Conservation (phyloP, 2,329 filamentous ascomycete genomes). For the Tolypocladium sp. region DNA sequence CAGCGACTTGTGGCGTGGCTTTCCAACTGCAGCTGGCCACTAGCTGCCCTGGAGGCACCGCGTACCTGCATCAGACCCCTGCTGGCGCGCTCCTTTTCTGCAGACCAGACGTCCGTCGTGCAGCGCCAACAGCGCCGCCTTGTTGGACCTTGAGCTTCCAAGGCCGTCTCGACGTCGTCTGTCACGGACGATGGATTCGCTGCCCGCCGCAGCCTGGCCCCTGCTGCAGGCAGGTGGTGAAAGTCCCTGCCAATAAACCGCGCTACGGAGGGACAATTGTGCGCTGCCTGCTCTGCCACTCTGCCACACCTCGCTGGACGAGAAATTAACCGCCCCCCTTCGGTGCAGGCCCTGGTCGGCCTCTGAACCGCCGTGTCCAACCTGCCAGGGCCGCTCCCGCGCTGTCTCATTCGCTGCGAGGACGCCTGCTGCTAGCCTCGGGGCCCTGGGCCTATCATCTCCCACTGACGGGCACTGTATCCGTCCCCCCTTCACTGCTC, state of each 20-base stretch:
- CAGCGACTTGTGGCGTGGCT: not conserved
- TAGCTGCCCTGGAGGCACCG: not conserved
- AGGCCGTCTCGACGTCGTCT: not conserved
- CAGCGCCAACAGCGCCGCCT: not conserved
- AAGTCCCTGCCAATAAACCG: not conserved
- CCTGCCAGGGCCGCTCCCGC: slow-evolving; percentile 2
- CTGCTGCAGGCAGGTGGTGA: too few relatives aligned
- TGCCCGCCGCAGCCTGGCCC: too few relatives aligned
- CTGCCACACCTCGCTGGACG: not conserved
- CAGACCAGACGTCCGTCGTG: not conserved
- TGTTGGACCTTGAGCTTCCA: not conserved
- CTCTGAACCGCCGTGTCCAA: not conserved
- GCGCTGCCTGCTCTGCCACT: not conserved
- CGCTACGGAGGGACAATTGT: not conserved
- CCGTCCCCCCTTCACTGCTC: not conserved
- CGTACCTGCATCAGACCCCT: slow-evolving; percentile 13
- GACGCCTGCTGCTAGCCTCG: not conserved
- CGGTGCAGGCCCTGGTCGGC: not conserved
- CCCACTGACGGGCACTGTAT: not conserved
- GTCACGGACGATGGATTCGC: too few relatives aligned
- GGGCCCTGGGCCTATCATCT: not conserved
- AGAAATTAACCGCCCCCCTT: not conserved
- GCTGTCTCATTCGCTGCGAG: slow-evolving; percentile 9
- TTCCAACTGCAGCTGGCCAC: not conserved
- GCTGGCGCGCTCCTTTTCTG: not conserved